These are phyloP conservation scores for Botrytis squamosa DNA, from an alignment of 2,329 filamentous ascomycete genomes.

Conservation along the genomic window DNA sequence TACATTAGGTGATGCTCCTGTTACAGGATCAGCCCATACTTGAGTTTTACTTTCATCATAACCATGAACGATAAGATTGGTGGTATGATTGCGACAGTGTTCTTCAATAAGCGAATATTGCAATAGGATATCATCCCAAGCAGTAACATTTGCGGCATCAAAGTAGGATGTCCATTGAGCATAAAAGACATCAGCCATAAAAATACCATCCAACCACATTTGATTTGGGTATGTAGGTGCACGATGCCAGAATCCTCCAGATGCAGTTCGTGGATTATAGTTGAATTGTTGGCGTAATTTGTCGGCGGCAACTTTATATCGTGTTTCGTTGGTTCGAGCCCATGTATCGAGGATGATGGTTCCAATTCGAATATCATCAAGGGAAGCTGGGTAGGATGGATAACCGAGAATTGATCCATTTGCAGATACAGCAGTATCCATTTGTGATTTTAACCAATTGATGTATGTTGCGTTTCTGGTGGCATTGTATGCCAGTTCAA, in stretches of 20 bases:
- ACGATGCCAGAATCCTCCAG: constrained; percentile 51
- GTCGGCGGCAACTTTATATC: constrained; percentile 50
- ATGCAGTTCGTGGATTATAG: constrained; percentile 49
- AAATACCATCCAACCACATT: constrained; percentile 56
- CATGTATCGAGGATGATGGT: constrained; percentile 19
- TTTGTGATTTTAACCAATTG: constrained; percentile 46
- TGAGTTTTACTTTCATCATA: constrained; percentile 41
- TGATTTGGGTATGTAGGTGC: constrained; percentile 47
- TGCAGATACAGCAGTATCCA: constrained; percentile 48
- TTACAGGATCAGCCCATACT: constrained; percentile 41
- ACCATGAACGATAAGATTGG: constrained; percentile 40
- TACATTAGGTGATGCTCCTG: constrained; percentile 42
- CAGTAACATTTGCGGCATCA: constrained; percentile 33
- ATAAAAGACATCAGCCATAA: constrained; percentile 45
- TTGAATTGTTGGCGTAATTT: constrained; percentile 48
- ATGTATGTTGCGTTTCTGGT: constrained; percentile 46
- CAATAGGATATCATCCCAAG: constrained; percentile 36
- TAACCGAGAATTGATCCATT: constrained; percentile 50
- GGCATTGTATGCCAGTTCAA: constrained; percentile 42
- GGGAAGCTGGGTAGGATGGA: constrained; percentile 48
- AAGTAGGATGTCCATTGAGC: constrained; percentile 30
- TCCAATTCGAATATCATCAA: constrained; percentile 54
- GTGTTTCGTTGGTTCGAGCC: constrained; percentile 43
- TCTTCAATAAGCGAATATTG: constrained; percentile 34
- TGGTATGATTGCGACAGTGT: constrained; percentile 29